Conservation (phyloP, 805 yeast genomes). For the Suhomyces pyralidae region DNA sequence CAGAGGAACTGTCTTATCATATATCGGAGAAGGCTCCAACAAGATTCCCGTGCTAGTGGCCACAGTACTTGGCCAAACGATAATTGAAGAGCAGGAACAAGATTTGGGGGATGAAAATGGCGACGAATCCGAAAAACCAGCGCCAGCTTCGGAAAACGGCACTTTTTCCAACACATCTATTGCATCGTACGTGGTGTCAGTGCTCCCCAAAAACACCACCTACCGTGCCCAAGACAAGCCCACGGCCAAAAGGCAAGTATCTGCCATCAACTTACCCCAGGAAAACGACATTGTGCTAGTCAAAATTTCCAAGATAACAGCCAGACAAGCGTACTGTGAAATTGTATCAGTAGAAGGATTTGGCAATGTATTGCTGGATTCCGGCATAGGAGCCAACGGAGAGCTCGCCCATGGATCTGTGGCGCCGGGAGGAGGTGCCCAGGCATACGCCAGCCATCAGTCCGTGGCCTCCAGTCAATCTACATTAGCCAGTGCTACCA, state of each 20-base stretch:
- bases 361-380: slow-evolving; percentile 55
- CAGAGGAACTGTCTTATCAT: slow-evolving; percentile 55
- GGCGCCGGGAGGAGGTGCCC: slow-evolving; percentile 56
- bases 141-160: slow-evolving; percentile 3
- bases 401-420: slow-evolving; percentile 35
- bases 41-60: slow-evolving; percentile 49
- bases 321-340: slow-evolving; percentile 74
- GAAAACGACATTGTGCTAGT: slow-evolving; percentile 84
- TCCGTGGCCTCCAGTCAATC: slow-evolving; percentile 43
- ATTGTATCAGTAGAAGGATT: slow-evolving; percentile 63
- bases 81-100: slow-evolving; percentile 21
- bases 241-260: slow-evolving; percentile 8
- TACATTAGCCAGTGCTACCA: slow-evolving; percentile 30
- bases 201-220: slow-evolving; percentile 25
- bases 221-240: slow-evolving; percentile 24
- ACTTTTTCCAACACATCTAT: slow-evolving; percentile 4
- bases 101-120: slow-evolving; percentile 13
- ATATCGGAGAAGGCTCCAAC: slow-evolving; percentile 35
- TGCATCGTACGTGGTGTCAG: slow-evolving; percentile 26
- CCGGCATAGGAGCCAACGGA: slow-evolving; percentile 62
- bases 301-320: slow-evolving; percentile 62
- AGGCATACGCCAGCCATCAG: slow-evolving; percentile 30
- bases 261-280: slow-evolving; percentile 58
- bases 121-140: background rate
- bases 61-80: slow-evolving; percentile 61